These are phyloP conservation scores for Cryptosporidium parvum DNA, from an alignment of 169 alveolate species.

Conservation along the genomic window DNA sequence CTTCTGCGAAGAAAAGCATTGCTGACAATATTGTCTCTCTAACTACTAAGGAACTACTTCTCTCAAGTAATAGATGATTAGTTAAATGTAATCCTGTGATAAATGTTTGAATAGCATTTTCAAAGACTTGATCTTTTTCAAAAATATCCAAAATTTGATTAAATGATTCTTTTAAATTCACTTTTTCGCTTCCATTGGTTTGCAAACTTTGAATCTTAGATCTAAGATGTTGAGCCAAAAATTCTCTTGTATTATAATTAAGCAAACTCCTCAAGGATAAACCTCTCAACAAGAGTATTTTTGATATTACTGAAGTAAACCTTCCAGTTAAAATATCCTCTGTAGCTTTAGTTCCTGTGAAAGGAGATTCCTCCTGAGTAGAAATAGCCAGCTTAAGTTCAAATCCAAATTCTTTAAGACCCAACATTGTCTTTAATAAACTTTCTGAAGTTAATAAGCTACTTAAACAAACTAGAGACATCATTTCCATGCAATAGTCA, in stretches of 20 bases:
- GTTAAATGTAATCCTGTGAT: conserved; percentile 11
- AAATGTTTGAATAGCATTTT: conserved; percentile 26
- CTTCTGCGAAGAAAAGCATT: conserved; percentile 62
- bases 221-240: conserved; percentile 23
- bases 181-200: not conserved
- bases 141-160: not conserved
- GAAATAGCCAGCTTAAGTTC: conserved; percentile 1
- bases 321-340: not conserved
- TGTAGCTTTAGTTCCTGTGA: not conserved
- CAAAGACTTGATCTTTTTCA: conserved; percentile 15
- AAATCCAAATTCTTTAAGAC: not conserved
- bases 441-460: conserved; percentile 36
- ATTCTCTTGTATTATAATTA: conserved; percentile 23
- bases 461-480: conserved; percentile 33
- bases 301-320: conserved; percentile 5
- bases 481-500: conserved; percentile 63
- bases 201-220: conserved; percentile 23
- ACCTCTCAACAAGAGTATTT: conserved; percentile 18
- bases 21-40: conserved; percentile 40
- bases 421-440: not conserved
- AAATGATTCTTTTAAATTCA: conserved; percentile 14
- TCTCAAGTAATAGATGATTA: not conserved
- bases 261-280: conserved; percentile 15
- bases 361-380: not conserved
- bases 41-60: not conserved